Percentiles rank a stretch among this genome's conserved stretches.
These are phyloP conservation scores for Aspergillus cristatus DNA, from an alignment of 495 filamentous ascomycete species.

Conservation along the genomic window DNA sequence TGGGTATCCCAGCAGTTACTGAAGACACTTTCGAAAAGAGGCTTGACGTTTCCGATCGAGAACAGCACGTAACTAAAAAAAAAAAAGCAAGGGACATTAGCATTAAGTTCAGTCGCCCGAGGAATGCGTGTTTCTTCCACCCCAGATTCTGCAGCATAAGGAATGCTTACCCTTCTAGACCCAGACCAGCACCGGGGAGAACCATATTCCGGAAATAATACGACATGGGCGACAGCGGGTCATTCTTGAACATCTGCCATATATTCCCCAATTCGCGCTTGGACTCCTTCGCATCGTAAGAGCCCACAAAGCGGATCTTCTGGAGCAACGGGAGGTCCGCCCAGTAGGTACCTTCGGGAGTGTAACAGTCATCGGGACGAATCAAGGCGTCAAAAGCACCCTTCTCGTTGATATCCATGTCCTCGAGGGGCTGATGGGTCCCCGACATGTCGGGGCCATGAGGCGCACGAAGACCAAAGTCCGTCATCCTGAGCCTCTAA, in stretches of 20 bases:
- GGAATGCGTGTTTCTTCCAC: too few relatives aligned
- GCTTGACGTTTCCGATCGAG: constrained; percentile 81
- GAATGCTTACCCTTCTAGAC: constrained; percentile 62
- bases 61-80: constrained; percentile 68
- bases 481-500: constrained; percentile 27
- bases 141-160: too few relatives aligned
- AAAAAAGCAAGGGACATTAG: constrained; percentile 3
- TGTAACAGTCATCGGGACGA: constrained; percentile 76
- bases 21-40: constrained; percentile 63
- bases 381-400: constrained; percentile 65
- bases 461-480: constrained; percentile 47
- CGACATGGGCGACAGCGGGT: constrained; percentile 68
- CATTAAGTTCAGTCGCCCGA: not conserved
- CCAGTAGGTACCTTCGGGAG: constrained; percentile 75
- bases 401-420: constrained; percentile 54
- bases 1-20: constrained; percentile 59
- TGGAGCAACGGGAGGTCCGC: constrained; percentile 63
- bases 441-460: constrained; percentile 48
- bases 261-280: constrained; percentile 54
- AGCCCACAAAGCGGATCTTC: constrained; percentile 62
- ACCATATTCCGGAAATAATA: constrained; percentile 84
- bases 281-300: constrained; percentile 56
- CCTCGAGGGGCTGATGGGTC: constrained; percentile 39
- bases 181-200: constrained; percentile 77
- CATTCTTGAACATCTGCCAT: constrained; percentile 67